These are phyloP conservation scores for Sporothrix phasma DNA, from an alignment of 2,329 filamentous ascomycete species.

Conservation along the genomic window DNA sequence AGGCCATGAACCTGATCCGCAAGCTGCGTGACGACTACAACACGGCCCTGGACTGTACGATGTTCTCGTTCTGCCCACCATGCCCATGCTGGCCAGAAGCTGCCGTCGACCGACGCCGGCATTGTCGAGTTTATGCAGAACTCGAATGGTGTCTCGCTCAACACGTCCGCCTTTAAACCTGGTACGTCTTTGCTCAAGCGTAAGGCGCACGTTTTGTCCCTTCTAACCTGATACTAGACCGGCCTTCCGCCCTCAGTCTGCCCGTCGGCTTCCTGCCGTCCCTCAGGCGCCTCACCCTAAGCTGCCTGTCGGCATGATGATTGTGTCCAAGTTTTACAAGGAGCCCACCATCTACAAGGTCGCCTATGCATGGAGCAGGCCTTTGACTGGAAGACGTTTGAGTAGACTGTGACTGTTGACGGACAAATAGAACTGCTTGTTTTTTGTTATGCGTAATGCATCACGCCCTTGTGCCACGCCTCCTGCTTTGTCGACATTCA, in stretches of 20 bases:
- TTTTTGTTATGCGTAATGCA: too few species aligned
- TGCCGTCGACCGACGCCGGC: slow-evolving; percentile 12
- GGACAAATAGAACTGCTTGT: too few species aligned
- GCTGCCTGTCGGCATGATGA: slow-evolving; percentile 31
- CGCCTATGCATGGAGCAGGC: slow-evolving; percentile 19
- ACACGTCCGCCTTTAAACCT: slow-evolving; percentile 16
- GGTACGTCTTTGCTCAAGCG: background rate
- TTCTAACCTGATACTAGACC: background rate
- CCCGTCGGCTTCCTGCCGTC: slow-evolving; percentile 17
- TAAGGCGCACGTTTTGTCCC: too few species aligned
- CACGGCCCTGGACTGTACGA: slow-evolving; percentile 27
- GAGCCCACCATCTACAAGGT: slow-evolving; percentile 23
- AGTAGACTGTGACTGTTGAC: background rate
- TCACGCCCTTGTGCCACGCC: too few species aligned
- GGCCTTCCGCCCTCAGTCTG: slow-evolving; percentile 17
- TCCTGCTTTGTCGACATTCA: too few species aligned
- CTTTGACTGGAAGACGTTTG: slow-evolving; percentile 17
- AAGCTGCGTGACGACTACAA: slow-evolving; percentile 31
- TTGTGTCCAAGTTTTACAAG: slow-evolving; percentile 29
- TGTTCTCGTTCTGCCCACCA: slow-evolving; percentile 33
- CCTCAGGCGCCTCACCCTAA: slow-evolving; percentile 14
- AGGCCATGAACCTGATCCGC: slow-evolving; percentile 31
- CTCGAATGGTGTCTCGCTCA: slow-evolving; percentile 13
- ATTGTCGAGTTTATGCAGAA: slow-evolving; percentile 13
- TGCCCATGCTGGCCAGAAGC: slow-evolving; percentile 14